A percentile compares a stretch with the other conserved stretches of the same genome.
Evolutionary conservation across 371 early-diverging fungal genomes (phyloP).

Genomic region (Chytridium lagenaria): DNA sequence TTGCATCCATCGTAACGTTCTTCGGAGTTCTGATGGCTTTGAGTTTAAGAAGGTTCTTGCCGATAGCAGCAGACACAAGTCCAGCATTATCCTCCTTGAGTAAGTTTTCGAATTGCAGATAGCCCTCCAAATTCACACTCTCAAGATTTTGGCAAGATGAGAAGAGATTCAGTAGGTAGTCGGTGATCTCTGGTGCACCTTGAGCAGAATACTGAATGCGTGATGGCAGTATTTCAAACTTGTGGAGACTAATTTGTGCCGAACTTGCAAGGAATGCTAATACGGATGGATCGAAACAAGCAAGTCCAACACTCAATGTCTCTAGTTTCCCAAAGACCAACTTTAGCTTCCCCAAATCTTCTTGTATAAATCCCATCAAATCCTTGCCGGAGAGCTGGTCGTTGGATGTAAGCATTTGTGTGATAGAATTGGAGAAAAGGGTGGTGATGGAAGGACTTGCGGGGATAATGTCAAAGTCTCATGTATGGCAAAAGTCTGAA

Average conservation of each 20-base stretch:
- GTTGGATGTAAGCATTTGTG: not conserved
- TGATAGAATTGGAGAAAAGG: not conserved
- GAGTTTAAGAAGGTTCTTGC: not conserved
- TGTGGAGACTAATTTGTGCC: not conserved
- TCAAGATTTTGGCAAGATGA: not conserved
- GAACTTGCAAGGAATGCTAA: not conserved
- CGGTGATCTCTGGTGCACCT: not conserved
- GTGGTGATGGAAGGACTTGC: not conserved
- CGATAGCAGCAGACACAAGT: not conserved
- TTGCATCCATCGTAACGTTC: not conserved
- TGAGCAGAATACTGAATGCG: not conserved
- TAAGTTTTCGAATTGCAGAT: not conserved
- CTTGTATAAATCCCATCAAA: not conserved
- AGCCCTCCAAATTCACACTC: constrained; percentile 5
- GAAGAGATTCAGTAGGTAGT: not conserved
- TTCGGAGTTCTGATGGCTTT: not conserved
- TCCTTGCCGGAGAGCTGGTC: not conserved
- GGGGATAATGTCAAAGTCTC: not conserved
- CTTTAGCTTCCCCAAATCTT: not conserved
- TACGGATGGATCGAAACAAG: not conserved
- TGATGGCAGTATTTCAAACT: not conserved
- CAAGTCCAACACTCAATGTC: not conserved
- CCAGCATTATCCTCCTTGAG: not conserved
- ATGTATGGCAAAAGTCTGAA: constrained; percentile 13
- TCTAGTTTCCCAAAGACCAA: not conserved